Evolutionary conservation across 306 rosid genomes (phyloP).

Genomic region (Geum urbanum): DNA sequence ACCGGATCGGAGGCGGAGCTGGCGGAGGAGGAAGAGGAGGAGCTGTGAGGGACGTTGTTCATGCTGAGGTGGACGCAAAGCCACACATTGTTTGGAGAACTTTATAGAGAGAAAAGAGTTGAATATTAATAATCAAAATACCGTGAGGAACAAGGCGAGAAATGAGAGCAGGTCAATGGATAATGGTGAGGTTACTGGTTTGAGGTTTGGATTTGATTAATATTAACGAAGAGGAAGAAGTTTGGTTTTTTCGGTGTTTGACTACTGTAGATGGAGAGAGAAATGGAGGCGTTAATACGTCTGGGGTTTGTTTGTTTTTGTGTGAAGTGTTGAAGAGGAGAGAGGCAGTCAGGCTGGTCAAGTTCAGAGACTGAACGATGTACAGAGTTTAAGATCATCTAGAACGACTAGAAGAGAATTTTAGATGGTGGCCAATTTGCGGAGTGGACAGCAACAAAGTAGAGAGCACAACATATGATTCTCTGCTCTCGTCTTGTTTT

Average conservation of each 20-base stretch:
- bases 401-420: background rate
- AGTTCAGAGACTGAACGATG: background rate
- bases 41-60: constrained; percentile 61
- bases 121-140: background rate
- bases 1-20: constrained; percentile 68
- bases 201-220: too few species aligned
- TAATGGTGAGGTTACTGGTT: background rate
- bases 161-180: constrained; percentile 26
- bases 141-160: constrained; percentile 25
- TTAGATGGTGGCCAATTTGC: background rate
- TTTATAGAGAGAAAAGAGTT: constrained; percentile 2
- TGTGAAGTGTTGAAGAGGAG: background rate
- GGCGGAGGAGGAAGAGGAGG: constrained; percentile 50
- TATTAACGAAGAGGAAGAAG: background rate
- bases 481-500: background rate
- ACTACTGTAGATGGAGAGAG: constrained; percentile 5
- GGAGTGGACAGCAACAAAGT: background rate
- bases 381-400: background rate
- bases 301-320: background rate
- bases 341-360: too few species aligned
- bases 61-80: constrained; percentile 28
- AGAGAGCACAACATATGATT: background rate
- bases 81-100: constrained; percentile 32
- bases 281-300: background rate
- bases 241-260: constrained; percentile 5